A percentile compares a stretch with the other conserved stretches of the same genome.
phyloP scores from a whole-genome alignment of 2,329 filamentous ascomycete species.

The Aspergillus japonicus region DNA sequence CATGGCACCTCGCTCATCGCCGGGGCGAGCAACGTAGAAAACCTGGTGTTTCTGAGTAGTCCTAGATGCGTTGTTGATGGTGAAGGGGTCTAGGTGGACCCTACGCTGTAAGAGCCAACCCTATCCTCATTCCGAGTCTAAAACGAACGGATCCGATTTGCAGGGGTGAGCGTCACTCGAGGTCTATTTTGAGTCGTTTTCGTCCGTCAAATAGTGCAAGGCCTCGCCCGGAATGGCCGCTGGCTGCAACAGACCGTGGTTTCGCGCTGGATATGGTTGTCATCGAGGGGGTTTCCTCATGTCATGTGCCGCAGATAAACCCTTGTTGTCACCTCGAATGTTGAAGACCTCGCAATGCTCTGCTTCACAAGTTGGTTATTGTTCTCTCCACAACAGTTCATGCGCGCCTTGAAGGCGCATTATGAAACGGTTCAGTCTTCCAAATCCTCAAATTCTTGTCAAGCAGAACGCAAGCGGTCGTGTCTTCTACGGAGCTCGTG shows the following conservation, averaged over 20 bases:
- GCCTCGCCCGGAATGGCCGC: slow-evolving; percentile 79
- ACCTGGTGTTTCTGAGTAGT: slow-evolving; percentile 72
- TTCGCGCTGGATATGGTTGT: slow-evolving; percentile 84
- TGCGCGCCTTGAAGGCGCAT: too few relatives aligned
- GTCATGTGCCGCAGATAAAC: slow-evolving; percentile 69
- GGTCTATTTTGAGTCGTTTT: slow-evolving; percentile 76
- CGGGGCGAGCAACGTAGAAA: too few relatives aligned
- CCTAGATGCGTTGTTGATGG: slow-evolving; percentile 72
- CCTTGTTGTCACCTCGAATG: too few relatives aligned
- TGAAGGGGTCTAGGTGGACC: slow-evolving; percentile 76
- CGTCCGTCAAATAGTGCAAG: slow-evolving; percentile 71
- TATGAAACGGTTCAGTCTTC: slow-evolving; percentile 75
- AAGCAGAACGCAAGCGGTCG: slow-evolving; percentile 65
- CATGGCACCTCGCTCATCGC: too few relatives aligned
- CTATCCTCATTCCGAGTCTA: background rate
- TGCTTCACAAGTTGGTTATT: too few relatives aligned
- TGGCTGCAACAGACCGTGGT: slow-evolving; percentile 77
- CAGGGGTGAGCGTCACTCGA: slow-evolving; percentile 80
- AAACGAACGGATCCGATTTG: slow-evolving; percentile 9
- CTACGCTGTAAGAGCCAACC: slow-evolving; percentile 61
- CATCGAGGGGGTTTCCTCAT: slow-evolving; percentile 82
- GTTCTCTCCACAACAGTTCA: too few relatives aligned
- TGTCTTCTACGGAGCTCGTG: slow-evolving; percentile 55
- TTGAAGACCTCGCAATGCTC: too few relatives aligned
- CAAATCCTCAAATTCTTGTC: slow-evolving; percentile 80